Percentiles rank a stretch among this genome's conserved stretches.
These are phyloP conservation scores for Leccinum boreale DNA, from an alignment of 768 basidiomycete species.

Conservation along the genomic window DNA sequence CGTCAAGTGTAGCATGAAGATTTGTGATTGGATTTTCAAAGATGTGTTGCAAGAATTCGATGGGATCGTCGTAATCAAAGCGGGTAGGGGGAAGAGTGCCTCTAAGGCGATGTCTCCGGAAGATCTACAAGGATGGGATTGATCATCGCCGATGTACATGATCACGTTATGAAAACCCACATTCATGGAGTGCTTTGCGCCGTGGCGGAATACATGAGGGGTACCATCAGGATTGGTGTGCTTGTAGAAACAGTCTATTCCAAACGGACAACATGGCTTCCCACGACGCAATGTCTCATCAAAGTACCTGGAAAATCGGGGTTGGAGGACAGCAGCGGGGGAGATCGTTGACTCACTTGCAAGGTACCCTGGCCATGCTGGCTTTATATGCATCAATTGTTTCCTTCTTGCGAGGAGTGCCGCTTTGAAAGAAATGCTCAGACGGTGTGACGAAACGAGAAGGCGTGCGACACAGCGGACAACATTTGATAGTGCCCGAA, in stretches of 20 bases:
- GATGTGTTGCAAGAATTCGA: slow-evolving; percentile 48
- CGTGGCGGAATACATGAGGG: slow-evolving; percentile 50
- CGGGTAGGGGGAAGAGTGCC: slow-evolving; percentile 26
- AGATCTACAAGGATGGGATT: slow-evolving; percentile 17
- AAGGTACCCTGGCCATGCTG: slow-evolving; percentile 69
- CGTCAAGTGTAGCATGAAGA: slow-evolving; percentile 38
- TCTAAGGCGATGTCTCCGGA: slow-evolving; percentile 23
- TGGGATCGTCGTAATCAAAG: slow-evolving; percentile 29
- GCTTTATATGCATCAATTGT: slow-evolving; percentile 59
- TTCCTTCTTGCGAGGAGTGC: slow-evolving; percentile 48
- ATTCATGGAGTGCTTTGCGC: slow-evolving; percentile 52
- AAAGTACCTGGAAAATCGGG: slow-evolving; percentile 51
- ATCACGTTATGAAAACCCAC: slow-evolving; percentile 40
- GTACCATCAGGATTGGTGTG: slow-evolving; percentile 69
- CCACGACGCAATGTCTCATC: slow-evolving; percentile 42
- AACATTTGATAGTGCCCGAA: slow-evolving; percentile 67
- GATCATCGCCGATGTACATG: slow-evolving; percentile 17
- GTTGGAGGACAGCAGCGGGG: neutral
- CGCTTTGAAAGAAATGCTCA: slow-evolving; percentile 59
- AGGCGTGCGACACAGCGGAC: slow-evolving; percentile 69
- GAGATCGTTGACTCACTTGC: slow-evolving; percentile 45
- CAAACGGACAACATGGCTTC: slow-evolving; percentile 70
- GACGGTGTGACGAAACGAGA: slow-evolving; percentile 75
- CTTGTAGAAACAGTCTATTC: slow-evolving; percentile 77
- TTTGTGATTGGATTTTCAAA: slow-evolving; percentile 45